Evolutionary conservation across 169 alveolate genomes (phyloP), one percentile per base, ranked within the genome.

Genomic region (Plasmodium gaboni): DNA sequence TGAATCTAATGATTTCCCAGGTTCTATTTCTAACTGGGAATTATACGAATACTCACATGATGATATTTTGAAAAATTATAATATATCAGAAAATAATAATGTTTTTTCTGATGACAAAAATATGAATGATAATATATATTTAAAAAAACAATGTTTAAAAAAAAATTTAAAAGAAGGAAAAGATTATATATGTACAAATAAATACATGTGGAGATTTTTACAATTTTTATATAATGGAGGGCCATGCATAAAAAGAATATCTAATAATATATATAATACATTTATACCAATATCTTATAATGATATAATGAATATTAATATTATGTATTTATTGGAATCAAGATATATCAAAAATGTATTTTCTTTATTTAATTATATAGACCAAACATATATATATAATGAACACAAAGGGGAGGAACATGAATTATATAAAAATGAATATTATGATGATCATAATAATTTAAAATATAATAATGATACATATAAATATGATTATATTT

Each of bases 171-270:
- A 76, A 55, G 89, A 76, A 44, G 89, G 89, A 22, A 76, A 51
- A 64, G 89, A 76, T 48, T 76, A 76, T 64, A 76, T 76, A 76
- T 76, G 89, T 68, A 76, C 61, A 15, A 76, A 76, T 65, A 68
- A 76, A 42, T 76, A 76, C 44, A 76, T 76, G 71, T 76, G 89
- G 89, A 48, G 89, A 15, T 76, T 76, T 65, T 19, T 76, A 64
- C 74, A 76, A n/a, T 76, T 63, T 57, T 10, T 65, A 22, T 76
- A 50, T 55, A 76, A 32, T 26, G 89, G 89, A 5, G 89, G 78
- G 1, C 89, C 89, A 50, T 76, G 89, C 32, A 57, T 76, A 48
- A 76, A 76, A 76, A 50, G 89, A 64, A 32, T 26, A 63, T 46
- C 78, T 57, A 76, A 76, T 24, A 76, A 76, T 61, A 76, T 76